Conservation (phyloP, 2,329 filamentous ascomycete genomes). For the Talaromyces verruculosus region DNA sequence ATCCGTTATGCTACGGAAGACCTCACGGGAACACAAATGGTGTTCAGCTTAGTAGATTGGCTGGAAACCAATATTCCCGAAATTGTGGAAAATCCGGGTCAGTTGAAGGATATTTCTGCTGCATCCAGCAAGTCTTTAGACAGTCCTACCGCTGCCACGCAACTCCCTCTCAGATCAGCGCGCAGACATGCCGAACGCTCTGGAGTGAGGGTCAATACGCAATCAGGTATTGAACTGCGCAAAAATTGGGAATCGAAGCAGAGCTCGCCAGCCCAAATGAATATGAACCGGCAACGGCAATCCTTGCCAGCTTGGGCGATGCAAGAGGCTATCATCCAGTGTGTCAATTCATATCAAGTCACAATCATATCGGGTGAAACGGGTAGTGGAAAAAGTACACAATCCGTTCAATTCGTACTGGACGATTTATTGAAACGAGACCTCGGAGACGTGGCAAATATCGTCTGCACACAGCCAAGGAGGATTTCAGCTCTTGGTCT, state of each 20-base stretch:
- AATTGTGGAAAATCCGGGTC: constrained; percentile 84
- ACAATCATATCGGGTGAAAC: constrained; percentile 97
- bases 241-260: constrained; percentile 70
- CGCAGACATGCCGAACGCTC: constrained; percentile 58
- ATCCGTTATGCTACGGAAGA: constrained; percentile 69
- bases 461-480: constrained; percentile 92
- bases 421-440: constrained; percentile 80
- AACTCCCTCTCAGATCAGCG: constrained; percentile 31
- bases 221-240: constrained; percentile 59
- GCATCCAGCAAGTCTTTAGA: constrained; percentile 58
- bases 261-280: constrained; percentile 62
- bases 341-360: constrained; percentile 76
- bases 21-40: constrained; percentile 80
- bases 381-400: constrained; percentile 93
- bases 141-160: constrained; percentile 22
- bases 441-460: constrained; percentile 76
- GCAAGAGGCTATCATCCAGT: constrained; percentile 71
- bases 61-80: constrained; percentile 76
- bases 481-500: constrained; percentile 92
- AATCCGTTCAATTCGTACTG: constrained; percentile 92
- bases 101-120: constrained; percentile 79
- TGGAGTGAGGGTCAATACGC: constrained; percentile 60
- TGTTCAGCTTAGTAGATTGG: constrained; percentile 90
- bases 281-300: constrained; percentile 72
- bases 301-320: constrained; percentile 85